A percentile compares a stretch with the other conserved stretches of the same genome.
Evolutionary conservation across 2,329 filamentous ascomycete species (phyloP).

Genomic region (Venturia pyrina): DNA sequence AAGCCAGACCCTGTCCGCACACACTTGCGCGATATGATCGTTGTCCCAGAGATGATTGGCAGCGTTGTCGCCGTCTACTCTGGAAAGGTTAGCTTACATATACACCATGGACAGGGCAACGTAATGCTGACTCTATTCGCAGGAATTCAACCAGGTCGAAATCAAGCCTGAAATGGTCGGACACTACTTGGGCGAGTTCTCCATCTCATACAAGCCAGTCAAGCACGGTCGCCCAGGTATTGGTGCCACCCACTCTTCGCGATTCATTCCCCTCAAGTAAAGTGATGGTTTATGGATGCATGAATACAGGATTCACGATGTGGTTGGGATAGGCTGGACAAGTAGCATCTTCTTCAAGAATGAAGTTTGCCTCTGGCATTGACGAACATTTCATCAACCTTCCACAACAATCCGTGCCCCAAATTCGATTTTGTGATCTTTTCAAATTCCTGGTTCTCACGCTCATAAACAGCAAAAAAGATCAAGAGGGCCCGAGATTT

Average conservation of each 20-base stretch:
- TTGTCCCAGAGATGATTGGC: constrained; percentile 99
- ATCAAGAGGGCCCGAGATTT: too few relatives aligned
- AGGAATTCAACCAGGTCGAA: constrained; percentile 99
- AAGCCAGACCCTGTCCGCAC: constrained; percentile 99
- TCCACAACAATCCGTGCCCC: neutral
- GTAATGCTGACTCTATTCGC: neutral
- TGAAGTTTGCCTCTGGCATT: neutral
- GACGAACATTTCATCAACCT: neutral
- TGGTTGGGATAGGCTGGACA: neutral
- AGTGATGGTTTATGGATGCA: constrained; percentile 12
- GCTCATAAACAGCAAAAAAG: too few relatives aligned
- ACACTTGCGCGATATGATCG: constrained; percentile 98
- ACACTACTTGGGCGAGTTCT: constrained; percentile 99
- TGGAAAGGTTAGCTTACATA: constrained; percentile 49
- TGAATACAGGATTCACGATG: neutral
- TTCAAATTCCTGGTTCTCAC: too few relatives aligned
- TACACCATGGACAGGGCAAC: neutral
- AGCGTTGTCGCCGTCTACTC: constrained; percentile 98
- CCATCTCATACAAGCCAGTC: constrained; percentile 99
- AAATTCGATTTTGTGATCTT: too few relatives aligned
- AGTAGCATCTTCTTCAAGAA: neutral
- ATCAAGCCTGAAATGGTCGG: constrained; percentile 99
- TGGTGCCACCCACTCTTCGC: constrained; percentile 99
- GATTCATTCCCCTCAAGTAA: constrained; percentile 99
- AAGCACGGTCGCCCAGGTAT: constrained; percentile 99